phyloP scores from a whole-genome alignment of 345 rosid species.

The Arabidopsis suecica region DNA sequence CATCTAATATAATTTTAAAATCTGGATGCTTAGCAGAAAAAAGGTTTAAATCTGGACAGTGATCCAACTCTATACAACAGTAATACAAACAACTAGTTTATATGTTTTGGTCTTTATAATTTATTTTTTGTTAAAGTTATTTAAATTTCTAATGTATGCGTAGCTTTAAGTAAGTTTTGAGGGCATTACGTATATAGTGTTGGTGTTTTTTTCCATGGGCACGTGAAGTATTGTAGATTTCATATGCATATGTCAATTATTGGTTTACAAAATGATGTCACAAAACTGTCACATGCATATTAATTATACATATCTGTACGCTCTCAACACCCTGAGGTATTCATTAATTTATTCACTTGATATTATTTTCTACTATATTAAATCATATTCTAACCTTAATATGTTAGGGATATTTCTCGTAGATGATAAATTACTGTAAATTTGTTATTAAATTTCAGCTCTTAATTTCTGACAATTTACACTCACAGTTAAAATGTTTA shows the following conservation, averaged over 20 bases:
- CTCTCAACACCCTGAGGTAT: not conserved
- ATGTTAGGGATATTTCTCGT: not conserved
- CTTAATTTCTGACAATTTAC: not conserved
- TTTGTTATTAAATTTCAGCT: not conserved
- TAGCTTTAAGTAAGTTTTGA: slow-evolving; percentile 12
- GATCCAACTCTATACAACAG: not conserved
- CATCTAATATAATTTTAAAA: not conserved
- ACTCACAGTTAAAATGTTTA: not conserved
- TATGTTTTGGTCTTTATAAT: not conserved
- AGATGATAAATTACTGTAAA: slow-evolving; percentile 2
- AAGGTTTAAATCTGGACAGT: not conserved
- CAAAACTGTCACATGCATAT: slow-evolving; percentile 24
- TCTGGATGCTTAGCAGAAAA: too few relatives aligned
- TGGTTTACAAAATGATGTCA: slow-evolving; percentile 17
- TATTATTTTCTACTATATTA: not conserved
- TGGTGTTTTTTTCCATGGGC: slow-evolving; percentile 17
- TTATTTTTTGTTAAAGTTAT: not conserved
- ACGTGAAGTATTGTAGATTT: slow-evolving; percentile 37
- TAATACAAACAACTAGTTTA: not conserved
- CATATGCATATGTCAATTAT: slow-evolving; percentile 12
- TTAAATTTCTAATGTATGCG: not conserved
- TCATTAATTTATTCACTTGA: not conserved
- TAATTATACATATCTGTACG: slow-evolving; percentile 7
- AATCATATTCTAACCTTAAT: not conserved
- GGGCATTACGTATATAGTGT: slow-evolving; percentile 8